Evolutionary conservation across 2,329 filamentous ascomycete species (phyloP).

Genomic region (Cytospora piceicola): DNA sequence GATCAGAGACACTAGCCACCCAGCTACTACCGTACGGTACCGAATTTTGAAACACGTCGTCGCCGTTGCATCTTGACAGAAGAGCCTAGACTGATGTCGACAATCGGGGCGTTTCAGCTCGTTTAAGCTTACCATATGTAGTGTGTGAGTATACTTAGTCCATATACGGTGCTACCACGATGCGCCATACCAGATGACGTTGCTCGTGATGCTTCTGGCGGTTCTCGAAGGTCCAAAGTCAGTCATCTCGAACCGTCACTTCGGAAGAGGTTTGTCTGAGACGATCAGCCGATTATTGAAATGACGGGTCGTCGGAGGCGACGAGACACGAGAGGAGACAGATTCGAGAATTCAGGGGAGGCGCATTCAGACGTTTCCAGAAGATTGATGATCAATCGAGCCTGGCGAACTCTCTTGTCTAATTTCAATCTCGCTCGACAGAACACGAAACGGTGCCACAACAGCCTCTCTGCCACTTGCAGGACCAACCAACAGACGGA

Average conservation of each 20-base stretch:
- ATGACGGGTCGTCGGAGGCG: background rate
- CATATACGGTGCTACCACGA: background rate
- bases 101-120: conserved; percentile 15
- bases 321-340: background rate
- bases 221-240: background rate
- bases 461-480: background rate
- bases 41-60: background rate
- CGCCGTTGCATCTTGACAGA: conserved; percentile 16
- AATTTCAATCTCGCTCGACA: conserved; percentile 1
- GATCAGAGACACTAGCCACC: background rate
- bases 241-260: background rate
- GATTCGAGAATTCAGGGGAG: background rate
- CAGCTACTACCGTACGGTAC: background rate
- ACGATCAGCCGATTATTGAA: background rate
- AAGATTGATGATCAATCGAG: background rate
- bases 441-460: conserved; percentile 4
- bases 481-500: too few relatives aligned
- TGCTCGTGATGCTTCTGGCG: background rate
- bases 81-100: conserved; percentile 15
- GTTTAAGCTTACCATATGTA: background rate
- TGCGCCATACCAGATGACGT: background rate
- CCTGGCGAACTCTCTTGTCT: background rate
- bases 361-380: background rate
- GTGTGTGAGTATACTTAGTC: too few relatives aligned
- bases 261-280: background rate